A percentile compares a stretch with the other conserved stretches of the same genome.
Evolutionary conservation across 768 basidiomycete species (phyloP).

Genomic region (Wakefieldia striispora): DNA sequence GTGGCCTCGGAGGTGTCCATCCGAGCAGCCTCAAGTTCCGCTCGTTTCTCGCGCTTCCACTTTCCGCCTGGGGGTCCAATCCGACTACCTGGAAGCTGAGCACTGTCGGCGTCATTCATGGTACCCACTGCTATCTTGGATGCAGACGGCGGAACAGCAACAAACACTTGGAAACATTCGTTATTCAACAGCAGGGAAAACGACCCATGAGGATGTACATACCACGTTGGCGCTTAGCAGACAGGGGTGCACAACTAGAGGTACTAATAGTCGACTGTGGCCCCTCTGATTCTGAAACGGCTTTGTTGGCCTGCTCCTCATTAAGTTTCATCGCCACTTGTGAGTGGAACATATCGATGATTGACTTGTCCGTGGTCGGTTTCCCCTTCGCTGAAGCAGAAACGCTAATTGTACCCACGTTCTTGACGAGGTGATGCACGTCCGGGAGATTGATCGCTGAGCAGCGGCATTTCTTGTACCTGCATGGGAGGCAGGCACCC

Average conservation of each 20-base stretch:
- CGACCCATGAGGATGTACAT: neutral
- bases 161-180: neutral
- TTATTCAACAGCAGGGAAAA: neutral
- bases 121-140: neutral
- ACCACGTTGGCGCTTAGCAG: neutral
- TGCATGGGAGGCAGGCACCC: neutral
- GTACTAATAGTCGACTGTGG: no score
- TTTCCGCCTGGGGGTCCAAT: neutral
- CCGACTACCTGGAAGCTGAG: neutral
- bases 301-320: no score
- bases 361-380: neutral
- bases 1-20: no score
- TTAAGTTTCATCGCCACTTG: no score
- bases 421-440: neutral
- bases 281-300: no score
- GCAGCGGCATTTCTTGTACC: neutral
- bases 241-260: no score
- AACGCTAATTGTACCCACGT: no score
- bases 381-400: no score
- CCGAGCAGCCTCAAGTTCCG: neutral
- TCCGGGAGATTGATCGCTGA: neutral
- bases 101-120: neutral
- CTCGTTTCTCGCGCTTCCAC: constrained; percentile 3
- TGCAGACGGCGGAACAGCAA: neutral
- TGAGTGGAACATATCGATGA: neutral